A percentile compares a stretch with the other conserved stretches of the same genome.
Conservation (phyloP, 345 rosid species). For the Erysimum cheiranthoides region DNA sequence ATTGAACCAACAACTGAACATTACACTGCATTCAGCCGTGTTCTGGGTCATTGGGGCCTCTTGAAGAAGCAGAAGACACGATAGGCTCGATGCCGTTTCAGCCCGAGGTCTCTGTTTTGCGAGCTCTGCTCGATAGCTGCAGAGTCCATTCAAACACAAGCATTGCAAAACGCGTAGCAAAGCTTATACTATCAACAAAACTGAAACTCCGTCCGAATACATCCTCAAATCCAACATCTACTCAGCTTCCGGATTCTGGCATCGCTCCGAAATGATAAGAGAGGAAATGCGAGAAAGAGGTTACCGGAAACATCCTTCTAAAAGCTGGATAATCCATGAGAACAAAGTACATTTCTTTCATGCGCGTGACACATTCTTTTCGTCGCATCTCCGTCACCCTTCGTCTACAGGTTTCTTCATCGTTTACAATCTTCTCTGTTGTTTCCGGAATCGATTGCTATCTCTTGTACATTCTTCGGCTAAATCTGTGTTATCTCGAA, state of each 20-base stretch:
- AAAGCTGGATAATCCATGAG: conserved; percentile 83
- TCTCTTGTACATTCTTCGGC: no score
- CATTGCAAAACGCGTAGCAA: conserved; percentile 62
- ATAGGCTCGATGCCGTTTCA: conserved; percentile 59
- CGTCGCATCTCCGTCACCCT: no score
- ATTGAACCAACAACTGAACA: conserved; percentile 73
- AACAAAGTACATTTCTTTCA: conserved; percentile 68
- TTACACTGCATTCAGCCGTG: conserved; percentile 64
- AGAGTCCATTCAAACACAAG: conserved; percentile 63
- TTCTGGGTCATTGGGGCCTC: conserved; percentile 78
- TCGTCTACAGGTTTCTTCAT: no score
- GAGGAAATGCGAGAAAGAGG: conserved; percentile 69
- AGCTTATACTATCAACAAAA: conserved; percentile 57
- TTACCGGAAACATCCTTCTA: conserved; percentile 66
- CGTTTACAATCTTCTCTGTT: no score
- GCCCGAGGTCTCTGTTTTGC: conserved; percentile 63
- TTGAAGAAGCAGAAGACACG: conserved; percentile 76
- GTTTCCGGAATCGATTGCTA: no score
- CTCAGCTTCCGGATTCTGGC: conserved; percentile 92
- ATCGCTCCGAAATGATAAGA: conserved; percentile 69
- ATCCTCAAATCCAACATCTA: conserved; percentile 78
- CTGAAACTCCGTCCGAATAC: conserved; percentile 69
- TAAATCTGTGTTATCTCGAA: no score
- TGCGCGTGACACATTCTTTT: no score
- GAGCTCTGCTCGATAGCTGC: conserved; percentile 80